Percentiles rank a stretch among this genome's conserved stretches.
These are phyloP conservation scores for Globisporangium uncinulatum DNA, from an alignment of 352 stramenopile genomes.

Conservation along the genomic window DNA sequence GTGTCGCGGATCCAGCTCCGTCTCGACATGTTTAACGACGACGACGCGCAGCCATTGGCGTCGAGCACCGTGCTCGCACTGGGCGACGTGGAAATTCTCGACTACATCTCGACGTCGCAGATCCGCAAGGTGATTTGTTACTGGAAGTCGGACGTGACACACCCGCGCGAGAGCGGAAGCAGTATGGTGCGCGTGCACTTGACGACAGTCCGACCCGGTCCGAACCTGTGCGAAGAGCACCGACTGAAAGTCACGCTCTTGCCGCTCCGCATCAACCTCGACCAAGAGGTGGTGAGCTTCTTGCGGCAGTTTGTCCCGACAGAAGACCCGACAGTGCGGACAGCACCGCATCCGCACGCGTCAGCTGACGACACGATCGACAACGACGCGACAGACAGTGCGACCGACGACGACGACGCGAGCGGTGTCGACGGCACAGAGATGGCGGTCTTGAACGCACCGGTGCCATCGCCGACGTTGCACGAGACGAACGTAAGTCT, in stretches of 20 bases:
- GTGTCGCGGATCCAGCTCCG: conserved; percentile 79
- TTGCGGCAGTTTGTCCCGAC: conserved; percentile 74
- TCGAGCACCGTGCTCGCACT: conserved; percentile 73
- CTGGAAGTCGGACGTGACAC: conserved; percentile 82
- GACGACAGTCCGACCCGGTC: conserved; percentile 69
- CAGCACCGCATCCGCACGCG: conserved; percentile 12
- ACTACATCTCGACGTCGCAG: conserved; percentile 88
- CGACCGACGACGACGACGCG: conserved; percentile 17
- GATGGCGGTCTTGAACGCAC: conserved; percentile 29
- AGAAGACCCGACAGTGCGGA: conserved; percentile 24
- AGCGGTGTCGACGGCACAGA: conserved; percentile 45
- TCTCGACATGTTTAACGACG: conserved; percentile 80
- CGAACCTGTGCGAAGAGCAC: conserved; percentile 80
- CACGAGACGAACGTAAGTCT: conserved; percentile 43
- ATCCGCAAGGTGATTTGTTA: conserved; percentile 89
- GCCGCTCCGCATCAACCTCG: conserved; percentile 77
- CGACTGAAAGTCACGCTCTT: conserved; percentile 70
- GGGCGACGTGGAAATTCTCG: conserved; percentile 77
- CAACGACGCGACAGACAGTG: conserved; percentile 7
- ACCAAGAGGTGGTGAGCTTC: conserved; percentile 86
- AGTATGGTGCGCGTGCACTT: conserved; percentile 79
- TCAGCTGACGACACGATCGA: conserved; percentile 8
- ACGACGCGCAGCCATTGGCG: conserved; percentile 59
- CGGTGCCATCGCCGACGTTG: conserved; percentile 10
- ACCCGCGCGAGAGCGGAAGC: conserved; percentile 80